Evolutionary conservation across 768 basidiomycete genomes (phyloP).

Genomic region (Russula lepida): DNA sequence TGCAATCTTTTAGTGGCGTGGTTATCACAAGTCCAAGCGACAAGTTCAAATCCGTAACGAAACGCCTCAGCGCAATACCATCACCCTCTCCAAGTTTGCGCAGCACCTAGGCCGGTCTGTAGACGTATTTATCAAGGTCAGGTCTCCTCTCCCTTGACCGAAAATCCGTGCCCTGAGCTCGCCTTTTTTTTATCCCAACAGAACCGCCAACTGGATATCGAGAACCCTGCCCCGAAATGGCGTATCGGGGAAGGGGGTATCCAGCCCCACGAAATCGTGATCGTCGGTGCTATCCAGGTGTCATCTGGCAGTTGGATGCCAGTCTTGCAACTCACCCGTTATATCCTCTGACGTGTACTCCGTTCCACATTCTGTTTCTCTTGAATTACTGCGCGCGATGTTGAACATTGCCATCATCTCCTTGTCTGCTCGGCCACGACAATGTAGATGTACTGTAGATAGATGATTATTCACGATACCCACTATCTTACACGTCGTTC

Average conservation of each 20-base stretch:
- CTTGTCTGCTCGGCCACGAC: too few species aligned
- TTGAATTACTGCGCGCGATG: neutral
- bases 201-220: too few species aligned
- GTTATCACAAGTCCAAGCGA: slow-evolving; percentile 7
- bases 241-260: neutral
- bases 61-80: neutral
- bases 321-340: slow-evolving; percentile 7
- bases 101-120: slow-evolving; percentile 9
- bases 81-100: slow-evolving; percentile 1
- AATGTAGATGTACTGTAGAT: too few species aligned
- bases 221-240: neutral
- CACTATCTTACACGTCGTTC: too few species aligned
- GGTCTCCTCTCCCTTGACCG: too few species aligned
- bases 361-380: neutral
- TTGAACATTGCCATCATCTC: too few species aligned
- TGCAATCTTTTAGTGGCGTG: neutral
- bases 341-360: neutral
- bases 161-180: too few species aligned
- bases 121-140: neutral
- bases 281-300: slow-evolving; percentile 11
- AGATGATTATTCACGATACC: too few species aligned
- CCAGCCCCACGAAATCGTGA: neutral
- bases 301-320: slow-evolving; percentile 14
- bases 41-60: slow-evolving; percentile 13
- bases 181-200: too few species aligned